A percentile compares a stretch with the other conserved stretches of the same genome.
Conservation (phyloP, 805 yeast species). For the Ogataea ganodermae region DNA sequence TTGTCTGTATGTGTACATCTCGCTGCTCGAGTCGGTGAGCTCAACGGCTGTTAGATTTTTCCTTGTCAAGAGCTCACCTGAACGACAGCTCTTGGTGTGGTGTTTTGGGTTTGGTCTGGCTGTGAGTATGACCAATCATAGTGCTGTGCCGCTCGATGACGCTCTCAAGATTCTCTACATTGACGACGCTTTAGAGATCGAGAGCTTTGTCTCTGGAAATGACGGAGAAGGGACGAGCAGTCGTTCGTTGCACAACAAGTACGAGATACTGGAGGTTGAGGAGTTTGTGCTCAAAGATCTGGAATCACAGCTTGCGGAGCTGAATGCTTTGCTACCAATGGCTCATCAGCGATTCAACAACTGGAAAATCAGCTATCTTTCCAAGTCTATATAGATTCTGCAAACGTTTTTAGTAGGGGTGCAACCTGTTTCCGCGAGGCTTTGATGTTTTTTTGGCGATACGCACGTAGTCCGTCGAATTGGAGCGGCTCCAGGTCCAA, state of each 20-base stretch:
- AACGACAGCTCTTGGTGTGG: conserved; percentile 41
- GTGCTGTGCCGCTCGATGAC: conserved; percentile 16
- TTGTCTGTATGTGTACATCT: conserved; percentile 39
- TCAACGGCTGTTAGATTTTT: conserved; percentile 43
- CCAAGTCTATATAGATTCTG: conserved; percentile 16
- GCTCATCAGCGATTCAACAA: conserved; percentile 21
- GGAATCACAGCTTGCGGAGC: conserved; percentile 25
- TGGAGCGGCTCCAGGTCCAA: conserved; percentile 35
- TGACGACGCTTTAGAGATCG: conserved; percentile 31
- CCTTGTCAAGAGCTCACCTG: conserved; percentile 23
- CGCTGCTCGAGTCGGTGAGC: conserved; percentile 44
- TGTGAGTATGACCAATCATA: conserved; percentile 16
- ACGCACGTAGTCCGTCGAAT: conserved; percentile 19
- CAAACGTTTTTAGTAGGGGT: conserved; percentile 46
- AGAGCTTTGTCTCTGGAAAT: conserved; percentile 27
- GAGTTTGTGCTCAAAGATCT: conserved; percentile 39
- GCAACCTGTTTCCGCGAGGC: conserved; percentile 89
- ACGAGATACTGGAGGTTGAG: conserved; percentile 35
- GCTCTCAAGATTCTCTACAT: conserved; percentile 51
- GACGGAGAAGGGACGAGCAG: conserved; percentile 15
- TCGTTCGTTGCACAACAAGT: conserved; percentile 17
- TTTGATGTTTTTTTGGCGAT: conserved; percentile 50
- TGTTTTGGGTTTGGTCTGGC: conserved; percentile 48
- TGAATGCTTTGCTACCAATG: conserved; percentile 40
- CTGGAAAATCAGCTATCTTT: conserved; percentile 36